Conservation (phyloP, 108 stramenopile species). For the Cyclostephanos tholiformis region DNA sequence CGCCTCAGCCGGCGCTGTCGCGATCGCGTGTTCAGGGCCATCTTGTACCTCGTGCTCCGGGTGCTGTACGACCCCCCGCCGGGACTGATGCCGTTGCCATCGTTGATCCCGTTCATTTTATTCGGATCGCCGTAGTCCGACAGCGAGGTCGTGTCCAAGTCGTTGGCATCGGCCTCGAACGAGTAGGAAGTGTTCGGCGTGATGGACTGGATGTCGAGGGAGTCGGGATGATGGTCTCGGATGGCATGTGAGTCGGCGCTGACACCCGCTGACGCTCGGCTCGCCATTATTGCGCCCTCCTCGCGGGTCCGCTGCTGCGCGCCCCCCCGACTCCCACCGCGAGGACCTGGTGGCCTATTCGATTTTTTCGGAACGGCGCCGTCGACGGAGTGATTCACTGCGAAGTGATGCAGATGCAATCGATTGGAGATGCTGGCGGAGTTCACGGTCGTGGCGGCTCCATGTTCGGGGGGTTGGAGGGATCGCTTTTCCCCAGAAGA, state of each 20-base stretch:
- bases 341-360: not conserved
- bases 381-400: not conserved
- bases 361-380: not conserved
- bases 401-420: not conserved
- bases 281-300: not conserved
- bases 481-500: no score
- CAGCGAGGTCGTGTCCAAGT: not conserved
- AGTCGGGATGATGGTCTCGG: not conserved
- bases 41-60: constrained; percentile 19
- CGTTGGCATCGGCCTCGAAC: not conserved
- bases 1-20: constrained; percentile 39
- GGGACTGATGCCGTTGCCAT: not conserved
- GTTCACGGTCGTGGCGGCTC: no score
- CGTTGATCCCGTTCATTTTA: not conserved
- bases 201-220: not conserved
- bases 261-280: not conserved
- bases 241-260: not conserved
- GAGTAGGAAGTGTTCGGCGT: not conserved
- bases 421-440: no score
- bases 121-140: not conserved
- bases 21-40: constrained; percentile 32
- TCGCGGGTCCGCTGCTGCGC: not conserved
- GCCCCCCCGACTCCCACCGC: no score
- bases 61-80: not conserved
- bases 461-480: no score